These are phyloP conservation scores for Cladobotryum protrusum DNA, from an alignment of 2,329 filamentous ascomycete species.

Conservation along the genomic window DNA sequence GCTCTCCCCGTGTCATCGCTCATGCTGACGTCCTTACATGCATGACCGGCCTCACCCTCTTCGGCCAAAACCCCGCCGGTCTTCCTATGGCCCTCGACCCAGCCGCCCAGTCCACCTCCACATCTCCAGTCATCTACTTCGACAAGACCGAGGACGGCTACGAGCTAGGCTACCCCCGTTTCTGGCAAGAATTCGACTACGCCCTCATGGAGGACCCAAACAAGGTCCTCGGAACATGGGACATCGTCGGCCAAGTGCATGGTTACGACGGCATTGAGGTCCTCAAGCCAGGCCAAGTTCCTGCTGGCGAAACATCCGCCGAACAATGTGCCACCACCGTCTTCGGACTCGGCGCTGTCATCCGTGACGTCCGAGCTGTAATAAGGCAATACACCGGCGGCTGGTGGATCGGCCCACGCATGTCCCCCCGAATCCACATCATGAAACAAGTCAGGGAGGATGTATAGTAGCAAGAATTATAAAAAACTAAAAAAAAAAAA, in stretches of 20 bases:
- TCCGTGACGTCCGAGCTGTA: conserved; percentile 33
- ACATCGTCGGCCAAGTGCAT: conserved; percentile 48
- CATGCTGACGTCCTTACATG: conserved; percentile 62
- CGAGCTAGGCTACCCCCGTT: conserved; percentile 40
- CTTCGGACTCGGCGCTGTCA: conserved; percentile 39
- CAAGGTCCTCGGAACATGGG: conserved; percentile 47
- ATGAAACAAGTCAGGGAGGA: conserved; percentile 31
- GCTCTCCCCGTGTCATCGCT: conserved; percentile 32
- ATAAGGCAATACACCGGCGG: conserved; percentile 48
- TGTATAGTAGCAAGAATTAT: not conserved
- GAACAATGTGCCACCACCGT: conserved; percentile 21
- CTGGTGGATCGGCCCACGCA: conserved; percentile 59
- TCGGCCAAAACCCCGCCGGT: conserved; percentile 44
- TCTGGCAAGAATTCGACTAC: conserved; percentile 62
- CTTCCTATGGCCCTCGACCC: conserved; percentile 28
- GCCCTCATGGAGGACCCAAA: conserved; percentile 49
- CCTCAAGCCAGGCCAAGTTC: conserved; percentile 40
- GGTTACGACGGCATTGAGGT: conserved; percentile 56
- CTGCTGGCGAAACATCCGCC: not conserved
- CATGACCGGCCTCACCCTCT: conserved; percentile 66
- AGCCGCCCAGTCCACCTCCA: conserved; percentile 15
- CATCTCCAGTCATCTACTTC: conserved; percentile 35
- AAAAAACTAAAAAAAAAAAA: not conserved
- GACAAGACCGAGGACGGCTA: conserved; percentile 57
- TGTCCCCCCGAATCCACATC: conserved; percentile 50